These are phyloP conservation scores for Acacia pycnantha DNA, from an alignment of 331 rosid genomes.

Conservation along the genomic window DNA sequence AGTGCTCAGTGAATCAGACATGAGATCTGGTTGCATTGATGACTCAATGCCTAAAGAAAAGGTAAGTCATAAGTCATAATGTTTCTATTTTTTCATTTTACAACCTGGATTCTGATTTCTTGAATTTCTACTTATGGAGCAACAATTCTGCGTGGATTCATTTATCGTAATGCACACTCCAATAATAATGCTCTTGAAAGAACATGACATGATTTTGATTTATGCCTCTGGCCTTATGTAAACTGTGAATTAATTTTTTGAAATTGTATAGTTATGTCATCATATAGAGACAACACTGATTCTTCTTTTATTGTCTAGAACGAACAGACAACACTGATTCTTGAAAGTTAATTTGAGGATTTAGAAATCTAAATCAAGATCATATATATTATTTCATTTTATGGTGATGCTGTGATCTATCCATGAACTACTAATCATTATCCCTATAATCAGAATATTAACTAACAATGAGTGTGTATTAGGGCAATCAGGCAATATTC, in stretches of 20 bases:
- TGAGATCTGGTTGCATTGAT: constrained; percentile 33
- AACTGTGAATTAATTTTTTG: background rate
- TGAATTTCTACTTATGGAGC: constrained; percentile 5
- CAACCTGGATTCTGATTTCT: background rate
- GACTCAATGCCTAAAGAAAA: constrained; percentile 36
- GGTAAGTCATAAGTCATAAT: constrained; percentile 41
- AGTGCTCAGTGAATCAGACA: constrained; percentile 30
- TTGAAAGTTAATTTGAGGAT: constrained; percentile 6
- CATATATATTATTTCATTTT: background rate
- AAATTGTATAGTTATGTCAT: background rate
- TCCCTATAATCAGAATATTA: constrained; percentile 3
- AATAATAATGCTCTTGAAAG: background rate
- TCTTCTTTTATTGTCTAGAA: background rate
- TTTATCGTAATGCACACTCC: background rate
- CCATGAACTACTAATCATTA: background rate
- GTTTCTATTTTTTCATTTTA: background rate
- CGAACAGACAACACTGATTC: background rate
- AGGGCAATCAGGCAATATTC: background rate
- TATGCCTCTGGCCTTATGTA: background rate
- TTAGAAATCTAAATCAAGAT: constrained; percentile 18
- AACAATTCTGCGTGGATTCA: background rate
- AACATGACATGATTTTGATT: constrained; percentile 1
- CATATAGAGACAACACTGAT: background rate
- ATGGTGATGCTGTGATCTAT: background rate
- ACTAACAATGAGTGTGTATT: background rate